These are phyloP conservation scores for Stagonosporopsis chrysanthemi DNA, from an alignment of 2,329 filamentous ascomycete genomes.

Conservation along the genomic window DNA sequence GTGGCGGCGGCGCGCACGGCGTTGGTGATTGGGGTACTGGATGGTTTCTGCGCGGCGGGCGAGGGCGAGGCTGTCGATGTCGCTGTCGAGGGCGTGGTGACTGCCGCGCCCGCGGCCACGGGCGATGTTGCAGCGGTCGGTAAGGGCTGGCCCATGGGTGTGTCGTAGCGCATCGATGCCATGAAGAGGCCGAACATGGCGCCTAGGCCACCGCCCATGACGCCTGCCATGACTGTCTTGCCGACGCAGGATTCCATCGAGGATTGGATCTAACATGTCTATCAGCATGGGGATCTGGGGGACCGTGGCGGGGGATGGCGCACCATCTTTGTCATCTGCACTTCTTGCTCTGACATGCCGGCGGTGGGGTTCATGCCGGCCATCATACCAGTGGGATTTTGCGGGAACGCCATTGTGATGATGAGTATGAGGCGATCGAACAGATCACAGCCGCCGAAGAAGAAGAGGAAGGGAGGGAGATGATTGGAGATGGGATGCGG, in stretches of 20 bases:
- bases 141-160: conserved; percentile 67
- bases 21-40: conserved; percentile 39
- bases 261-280: conserved; percentile 69
- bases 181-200: conserved; percentile 97
- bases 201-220: conserved; percentile 92
- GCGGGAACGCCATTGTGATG: conserved; percentile 44
- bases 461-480: neutral
- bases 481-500: neutral
- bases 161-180: conserved; percentile 99
- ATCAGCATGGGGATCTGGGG: conserved; percentile 6
- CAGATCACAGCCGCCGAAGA: neutral
- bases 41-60: conserved; percentile 37
- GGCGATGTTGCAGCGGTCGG: conserved; percentile 31
- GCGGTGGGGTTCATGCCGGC: conserved; percentile 44
- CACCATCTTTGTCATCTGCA: conserved; percentile 59
- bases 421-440: neutral
- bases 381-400: conserved; percentile 34
- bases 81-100: conserved; percentile 6
- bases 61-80: conserved; percentile 49
- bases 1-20: conserved; percentile 50
- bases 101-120: conserved; percentile 40
- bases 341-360: conserved; percentile 54
- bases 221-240: conserved; percentile 88
- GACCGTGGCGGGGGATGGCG: conserved; percentile 11
- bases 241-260: conserved; percentile 92